Percentiles rank a stretch among this genome's conserved stretches.
Conservation (phyloP, 2,329 filamentous ascomycete species). For the Arthrobotrys megalospora region DNA sequence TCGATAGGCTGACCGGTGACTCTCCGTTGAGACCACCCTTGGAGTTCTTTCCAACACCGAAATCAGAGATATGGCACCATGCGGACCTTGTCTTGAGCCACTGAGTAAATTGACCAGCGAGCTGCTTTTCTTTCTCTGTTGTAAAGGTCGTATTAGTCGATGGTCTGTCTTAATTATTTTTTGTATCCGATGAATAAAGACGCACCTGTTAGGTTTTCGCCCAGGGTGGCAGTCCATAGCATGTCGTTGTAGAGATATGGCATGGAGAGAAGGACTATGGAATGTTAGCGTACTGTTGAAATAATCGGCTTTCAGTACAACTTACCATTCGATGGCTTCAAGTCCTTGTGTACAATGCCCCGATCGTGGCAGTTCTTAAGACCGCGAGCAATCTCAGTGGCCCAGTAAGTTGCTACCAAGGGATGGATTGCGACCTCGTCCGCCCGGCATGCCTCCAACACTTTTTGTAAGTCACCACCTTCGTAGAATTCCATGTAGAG, state of each 20-base stretch:
- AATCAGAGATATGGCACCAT: constrained; percentile 60
- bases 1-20: constrained; percentile 51
- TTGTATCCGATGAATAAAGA: background rate
- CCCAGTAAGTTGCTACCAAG: constrained; percentile 57
- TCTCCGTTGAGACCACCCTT: constrained; percentile 54
- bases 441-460: constrained; percentile 51
- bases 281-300: constrained; percentile 17
- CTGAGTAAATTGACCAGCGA: constrained; percentile 51
- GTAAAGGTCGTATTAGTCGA: constrained; percentile 11
- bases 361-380: constrained; percentile 57
- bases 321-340: constrained; percentile 59
- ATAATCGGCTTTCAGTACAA: background rate
- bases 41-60: constrained; percentile 59
- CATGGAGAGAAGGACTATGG: constrained; percentile 52
- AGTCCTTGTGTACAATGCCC: constrained; percentile 57
- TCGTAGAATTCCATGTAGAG: constrained; percentile 60
- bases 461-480: constrained; percentile 57
- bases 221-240: constrained; percentile 57
- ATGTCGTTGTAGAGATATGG: constrained; percentile 59
- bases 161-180: background rate
- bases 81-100: constrained; percentile 57
- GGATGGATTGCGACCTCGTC: constrained; percentile 60
- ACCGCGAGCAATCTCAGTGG: constrained; percentile 55
- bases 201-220: constrained; percentile 56
- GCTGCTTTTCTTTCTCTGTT: constrained; percentile 60